These are phyloP conservation scores for Botrytis tulipae DNA, from an alignment of 2,329 filamentous ascomycete genomes.

Conservation along the genomic window DNA sequence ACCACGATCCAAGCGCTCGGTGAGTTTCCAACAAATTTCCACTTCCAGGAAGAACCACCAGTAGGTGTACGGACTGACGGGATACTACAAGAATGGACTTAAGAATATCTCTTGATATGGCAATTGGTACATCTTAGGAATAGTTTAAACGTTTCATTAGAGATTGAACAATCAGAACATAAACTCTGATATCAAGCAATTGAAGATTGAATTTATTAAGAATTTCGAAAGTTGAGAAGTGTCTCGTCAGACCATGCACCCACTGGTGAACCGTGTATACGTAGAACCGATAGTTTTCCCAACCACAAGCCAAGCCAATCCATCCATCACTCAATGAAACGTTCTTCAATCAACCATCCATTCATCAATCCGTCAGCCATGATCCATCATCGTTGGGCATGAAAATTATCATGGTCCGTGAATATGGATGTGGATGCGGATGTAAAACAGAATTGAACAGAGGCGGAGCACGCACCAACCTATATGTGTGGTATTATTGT, in stretches of 20 bases:
- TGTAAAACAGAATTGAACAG: not conserved
- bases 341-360: not conserved
- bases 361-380: not conserved
- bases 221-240: not conserved
- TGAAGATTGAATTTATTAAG: not conserved
- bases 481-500: not conserved
- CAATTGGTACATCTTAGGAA: too few relatives aligned
- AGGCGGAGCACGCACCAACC: not conserved
- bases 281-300: not conserved
- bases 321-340: not conserved
- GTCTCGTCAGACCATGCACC: too few relatives aligned
- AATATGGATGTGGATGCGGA: not conserved
- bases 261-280: not conserved
- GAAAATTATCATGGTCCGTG: not conserved
- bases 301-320: not conserved
- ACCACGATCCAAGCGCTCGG: not conserved
- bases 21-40: not conserved
- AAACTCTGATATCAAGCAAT: not conserved
- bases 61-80: too few relatives aligned
- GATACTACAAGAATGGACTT: too few relatives aligned
- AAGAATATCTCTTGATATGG: too few relatives aligned
- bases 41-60: not conserved
- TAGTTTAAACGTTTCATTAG: too few relatives aligned
- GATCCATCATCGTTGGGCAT: not conserved
- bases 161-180: not conserved